Percentiles rank a stretch among this genome's conserved stretches.
Evolutionary conservation across 2,329 filamentous ascomycete genomes (phyloP).

Genomic region (Colletotrichum cereale): DNA sequence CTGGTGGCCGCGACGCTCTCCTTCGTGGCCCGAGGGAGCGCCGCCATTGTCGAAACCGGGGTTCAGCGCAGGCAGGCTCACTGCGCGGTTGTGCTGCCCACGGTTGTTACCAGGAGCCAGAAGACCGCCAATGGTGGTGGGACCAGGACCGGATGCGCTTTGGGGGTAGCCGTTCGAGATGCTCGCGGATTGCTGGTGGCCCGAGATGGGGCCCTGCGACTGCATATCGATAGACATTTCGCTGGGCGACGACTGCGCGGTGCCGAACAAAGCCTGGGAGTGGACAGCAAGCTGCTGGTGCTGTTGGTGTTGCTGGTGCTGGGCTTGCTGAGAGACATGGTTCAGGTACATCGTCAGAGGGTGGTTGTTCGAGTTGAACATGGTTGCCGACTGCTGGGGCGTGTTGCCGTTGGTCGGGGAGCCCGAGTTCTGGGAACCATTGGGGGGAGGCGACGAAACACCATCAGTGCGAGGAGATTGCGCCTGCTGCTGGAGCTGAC

Average conservation of each 20-base stretch:
- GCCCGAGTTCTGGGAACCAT: conserved; percentile 66
- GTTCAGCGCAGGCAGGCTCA: conserved; percentile 83
- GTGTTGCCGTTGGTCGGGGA: conserved; percentile 67
- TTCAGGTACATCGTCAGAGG: conserved; percentile 94
- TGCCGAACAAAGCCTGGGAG: conserved; percentile 85
- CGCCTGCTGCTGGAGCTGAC: conserved; percentile 77
- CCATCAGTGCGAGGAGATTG: conserved; percentile 77
- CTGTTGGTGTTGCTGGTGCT: conserved; percentile 81
- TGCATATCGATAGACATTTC: conserved; percentile 70
- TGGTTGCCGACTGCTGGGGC: conserved; percentile 63
- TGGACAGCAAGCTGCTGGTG: conserved; percentile 79
- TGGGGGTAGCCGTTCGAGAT: conserved; percentile 74
- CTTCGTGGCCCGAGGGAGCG: conserved; percentile 58
- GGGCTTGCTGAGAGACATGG: conserved; percentile 80
- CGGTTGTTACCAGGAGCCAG: conserved; percentile 77
- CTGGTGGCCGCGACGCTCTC: conserved; percentile 73
- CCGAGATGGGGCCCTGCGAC: conserved; percentile 70
- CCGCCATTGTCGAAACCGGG: conserved; percentile 73
- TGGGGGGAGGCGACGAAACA: conserved; percentile 67
- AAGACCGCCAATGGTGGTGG: conserved; percentile 81
- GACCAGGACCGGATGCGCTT: conserved; percentile 64
- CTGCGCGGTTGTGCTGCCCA: conserved; percentile 80
- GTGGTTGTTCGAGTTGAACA: conserved; percentile 88
- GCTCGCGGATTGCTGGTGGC: conserved; percentile 75
- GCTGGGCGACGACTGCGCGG: conserved; percentile 71